Evolutionary conservation across 129 eudicot genomes (phyloP).

Genomic region (Gnaphalium uliginosum): DNA sequence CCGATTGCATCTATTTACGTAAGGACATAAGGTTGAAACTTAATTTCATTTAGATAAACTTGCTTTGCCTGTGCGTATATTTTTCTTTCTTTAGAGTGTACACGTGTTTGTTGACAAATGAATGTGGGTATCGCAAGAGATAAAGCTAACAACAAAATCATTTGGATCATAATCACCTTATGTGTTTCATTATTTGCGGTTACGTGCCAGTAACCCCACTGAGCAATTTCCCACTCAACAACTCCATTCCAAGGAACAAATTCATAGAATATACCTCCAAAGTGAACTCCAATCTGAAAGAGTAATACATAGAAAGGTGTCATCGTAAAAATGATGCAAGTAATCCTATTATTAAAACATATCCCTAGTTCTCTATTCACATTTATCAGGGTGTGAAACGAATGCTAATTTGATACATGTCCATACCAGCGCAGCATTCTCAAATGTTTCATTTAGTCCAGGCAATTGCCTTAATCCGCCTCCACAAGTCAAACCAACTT

Average conservation of each 20-base stretch:
- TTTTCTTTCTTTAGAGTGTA: conserved; percentile 12
- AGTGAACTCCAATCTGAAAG: conserved; percentile 85
- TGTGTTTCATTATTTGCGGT: conserved; percentile 73
- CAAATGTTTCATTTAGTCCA: conserved; percentile 64
- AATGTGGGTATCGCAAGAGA: conserved; percentile 17
- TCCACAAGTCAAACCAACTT: conserved; percentile 81
- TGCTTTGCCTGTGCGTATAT: background rate
- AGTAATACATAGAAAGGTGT: conserved; percentile 13
- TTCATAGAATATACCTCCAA: conserved; percentile 82
- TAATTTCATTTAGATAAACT: background rate
- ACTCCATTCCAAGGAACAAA: conserved; percentile 98
- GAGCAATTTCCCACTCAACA: conserved; percentile 81
- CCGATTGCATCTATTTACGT: background rate
- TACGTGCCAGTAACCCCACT: conserved; percentile 87
- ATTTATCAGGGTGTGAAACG: background rate
- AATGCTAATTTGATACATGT: background rate
- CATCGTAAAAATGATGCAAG: background rate
- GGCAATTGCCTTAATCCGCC: conserved; percentile 95
- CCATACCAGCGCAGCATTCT: conserved; percentile 87
- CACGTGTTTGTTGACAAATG: background rate
- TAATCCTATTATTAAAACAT: background rate
- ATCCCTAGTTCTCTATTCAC: background rate
- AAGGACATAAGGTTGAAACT: background rate
- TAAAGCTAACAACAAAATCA: background rate
- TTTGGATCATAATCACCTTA: conserved; percentile 43